A percentile compares a stretch with the other conserved stretches of the same genome.
These are phyloP conservation scores for Kwoniella dejecticola DNA, from an alignment of 768 basidiomycete genomes.

Conservation along the genomic window DNA sequence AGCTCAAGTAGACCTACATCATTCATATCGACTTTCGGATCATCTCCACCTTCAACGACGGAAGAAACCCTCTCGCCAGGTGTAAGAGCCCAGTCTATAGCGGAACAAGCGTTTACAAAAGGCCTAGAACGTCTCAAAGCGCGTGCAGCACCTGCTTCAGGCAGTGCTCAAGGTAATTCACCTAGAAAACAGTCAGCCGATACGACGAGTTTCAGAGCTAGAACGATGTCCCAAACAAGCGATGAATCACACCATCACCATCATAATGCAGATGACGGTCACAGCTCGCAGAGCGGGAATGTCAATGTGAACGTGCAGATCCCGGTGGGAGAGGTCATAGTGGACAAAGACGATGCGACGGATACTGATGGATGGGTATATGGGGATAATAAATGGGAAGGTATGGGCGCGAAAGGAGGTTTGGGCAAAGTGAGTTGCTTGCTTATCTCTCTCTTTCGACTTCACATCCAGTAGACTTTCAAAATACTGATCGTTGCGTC, in stretches of 20 bases:
- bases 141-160: constrained; percentile 27
- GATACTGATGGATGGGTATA: constrained; percentile 92
- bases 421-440: constrained; percentile 67
- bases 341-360: constrained; percentile 58
- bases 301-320: constrained; percentile 5
- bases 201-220: constrained; percentile 11
- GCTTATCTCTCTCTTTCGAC: background rate
- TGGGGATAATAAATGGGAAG: constrained; percentile 94
- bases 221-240: constrained; percentile 41
- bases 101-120: constrained; percentile 56
- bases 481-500: background rate
- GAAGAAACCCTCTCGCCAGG: constrained; percentile 17
- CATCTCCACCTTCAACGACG: constrained; percentile 22
- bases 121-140: constrained; percentile 55
- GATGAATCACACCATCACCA: constrained; percentile 34
- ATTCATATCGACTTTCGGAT: constrained; percentile 19
- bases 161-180: background rate
- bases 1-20: constrained; percentile 21
- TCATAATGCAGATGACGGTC: background rate
- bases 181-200: constrained; percentile 27
- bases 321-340: constrained; percentile 28
- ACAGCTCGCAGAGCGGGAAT: background rate
- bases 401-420: constrained; percentile 70
- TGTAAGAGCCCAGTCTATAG: constrained; percentile 41
- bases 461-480: no score